Base-by-base conservation (phyloP, 176 grass and related monocot species). In the Eragrostis curvula region DNA sequence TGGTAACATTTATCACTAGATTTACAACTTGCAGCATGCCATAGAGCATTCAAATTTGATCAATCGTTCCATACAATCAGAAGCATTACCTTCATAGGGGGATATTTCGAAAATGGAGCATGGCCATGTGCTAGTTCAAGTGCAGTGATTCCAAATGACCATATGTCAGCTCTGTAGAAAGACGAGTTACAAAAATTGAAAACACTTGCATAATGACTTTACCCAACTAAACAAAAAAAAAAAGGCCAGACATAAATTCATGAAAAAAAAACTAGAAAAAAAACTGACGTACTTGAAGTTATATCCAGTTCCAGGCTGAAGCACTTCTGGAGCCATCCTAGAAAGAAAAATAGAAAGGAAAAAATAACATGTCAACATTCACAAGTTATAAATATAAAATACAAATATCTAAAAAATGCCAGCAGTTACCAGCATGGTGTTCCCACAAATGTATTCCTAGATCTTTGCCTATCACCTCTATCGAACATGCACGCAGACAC, bases 291-390 rank as follows among this genome's bases (percentile, higher is more conserved):
- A 99, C 96, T 99, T 99, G 85, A 99, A 99, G 86, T 99, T 86
- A 75, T 99, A 99, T 85, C 96, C 96, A 81, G 86, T 80, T 45
- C 93, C 96, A 74, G 96, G 96, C 57, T 99, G 96, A 52, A 99
- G 87, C 39, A 99, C 96, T 87, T 99, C 96, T 62, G 96, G 96
- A 63, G 96, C 96, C 96, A 99, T 99, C 96, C 96, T 99, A 92
- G 20, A 83, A 65, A 74, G n/a, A 86, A 89, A 78, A 87, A 24
- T 45, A 66, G 29, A 21, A 56, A 59, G n/a, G n/a, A 3, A 3
- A 29, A 29, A 46, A 76, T 65, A 82, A 84, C 16, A 76, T 46
- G 42, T 80, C 23, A 87, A 59, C 75, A 79, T 28, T 59, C 23
- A 45, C 23, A 50, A 73, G 2, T 42, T 60, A 57, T 10, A 81